These are phyloP conservation scores for Phytophthora crassamura DNA, from an alignment of 352 stramenopile genomes.

Conservation along the genomic window DNA sequence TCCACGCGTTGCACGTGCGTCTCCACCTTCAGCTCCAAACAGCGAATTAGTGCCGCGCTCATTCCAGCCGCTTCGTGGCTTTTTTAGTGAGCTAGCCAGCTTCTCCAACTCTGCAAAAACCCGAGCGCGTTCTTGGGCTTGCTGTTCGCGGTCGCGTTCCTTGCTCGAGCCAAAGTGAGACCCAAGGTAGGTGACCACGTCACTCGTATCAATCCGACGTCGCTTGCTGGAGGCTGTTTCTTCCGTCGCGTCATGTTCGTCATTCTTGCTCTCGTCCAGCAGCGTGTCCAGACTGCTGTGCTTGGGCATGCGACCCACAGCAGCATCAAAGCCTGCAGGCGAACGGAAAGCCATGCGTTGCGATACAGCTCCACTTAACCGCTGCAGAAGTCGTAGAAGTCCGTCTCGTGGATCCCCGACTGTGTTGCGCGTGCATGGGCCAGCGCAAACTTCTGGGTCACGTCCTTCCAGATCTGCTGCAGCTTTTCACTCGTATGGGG, in stretches of 20 bases:
- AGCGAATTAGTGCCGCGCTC: too few species aligned
- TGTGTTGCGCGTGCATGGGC: not conserved
- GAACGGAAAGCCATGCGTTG: not conserved
- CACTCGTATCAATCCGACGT: not conserved
- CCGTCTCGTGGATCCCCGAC: not conserved
- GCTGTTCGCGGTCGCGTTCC: not conserved
- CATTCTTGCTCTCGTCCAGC: not conserved
- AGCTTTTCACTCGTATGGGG: too few species aligned
- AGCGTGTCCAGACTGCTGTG: not conserved
- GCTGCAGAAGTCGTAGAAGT: not conserved
- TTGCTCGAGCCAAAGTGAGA: not conserved
- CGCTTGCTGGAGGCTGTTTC: not conserved
- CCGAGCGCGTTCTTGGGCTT: not conserved
- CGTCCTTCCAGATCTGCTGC: not conserved
- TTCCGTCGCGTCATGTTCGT: too few species aligned
- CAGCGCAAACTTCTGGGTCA: not conserved
- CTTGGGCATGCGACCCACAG: not conserved
- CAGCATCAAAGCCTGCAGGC: not conserved
- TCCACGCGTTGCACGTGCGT: too few species aligned
- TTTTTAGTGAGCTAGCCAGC: too few species aligned
- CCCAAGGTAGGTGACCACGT: not conserved
- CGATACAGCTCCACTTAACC: too few species aligned
- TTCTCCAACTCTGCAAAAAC: not conserved
- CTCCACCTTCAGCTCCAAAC: too few species aligned
- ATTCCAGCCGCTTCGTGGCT: too few species aligned